phyloP scores from a whole-genome alignment of 192 early-diverging fungal species.

The Entomortierella beljakovae region DNA sequence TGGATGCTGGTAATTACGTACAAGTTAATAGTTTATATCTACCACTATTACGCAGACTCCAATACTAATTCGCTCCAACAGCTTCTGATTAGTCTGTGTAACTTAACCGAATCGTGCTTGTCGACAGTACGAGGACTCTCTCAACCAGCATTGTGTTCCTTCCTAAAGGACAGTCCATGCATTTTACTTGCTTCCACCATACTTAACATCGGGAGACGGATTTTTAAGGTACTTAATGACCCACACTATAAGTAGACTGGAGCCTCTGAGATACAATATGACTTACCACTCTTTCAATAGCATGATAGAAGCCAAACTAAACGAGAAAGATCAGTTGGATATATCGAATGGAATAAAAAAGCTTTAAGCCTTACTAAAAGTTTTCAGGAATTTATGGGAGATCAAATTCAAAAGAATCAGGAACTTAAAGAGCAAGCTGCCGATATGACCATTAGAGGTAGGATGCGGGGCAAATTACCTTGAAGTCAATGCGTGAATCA shows the following conservation, averaged over 20 bases:
- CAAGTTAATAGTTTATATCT: no score
- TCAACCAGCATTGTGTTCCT: not conserved
- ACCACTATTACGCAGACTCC: no score
- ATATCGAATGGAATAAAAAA: slow-evolving; percentile 26
- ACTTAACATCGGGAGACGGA: slow-evolving; percentile 17
- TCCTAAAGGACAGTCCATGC: slow-evolving; percentile 6
- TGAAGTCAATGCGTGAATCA: no score
- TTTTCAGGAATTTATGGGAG: slow-evolving; percentile 20
- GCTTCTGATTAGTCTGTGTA: slow-evolving; percentile 27
- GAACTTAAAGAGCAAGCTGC: slow-evolving; percentile 13
- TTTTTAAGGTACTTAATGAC: slow-evolving; percentile 27
- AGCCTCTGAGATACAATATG: no score
- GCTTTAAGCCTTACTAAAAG: slow-evolving; percentile 20
- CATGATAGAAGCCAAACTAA: slow-evolving; percentile 35
- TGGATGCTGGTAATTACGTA: slow-evolving; percentile 49
- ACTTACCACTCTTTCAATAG: no score
- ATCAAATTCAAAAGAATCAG: slow-evolving; percentile 9
- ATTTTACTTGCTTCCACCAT: slow-evolving; percentile 22
- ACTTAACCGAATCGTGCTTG: slow-evolving; percentile 21
- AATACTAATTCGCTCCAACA: not conserved
- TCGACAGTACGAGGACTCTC: slow-evolving; percentile 1
- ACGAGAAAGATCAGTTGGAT: slow-evolving; percentile 20
- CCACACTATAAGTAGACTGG: no score
- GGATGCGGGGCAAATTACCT: slow-evolving; percentile 22
- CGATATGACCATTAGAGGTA: slow-evolving; percentile 20